These are phyloP conservation scores for Colletotrichum sp. DNA, from an alignment of 2,329 filamentous ascomycete species.

Conservation along the genomic window DNA sequence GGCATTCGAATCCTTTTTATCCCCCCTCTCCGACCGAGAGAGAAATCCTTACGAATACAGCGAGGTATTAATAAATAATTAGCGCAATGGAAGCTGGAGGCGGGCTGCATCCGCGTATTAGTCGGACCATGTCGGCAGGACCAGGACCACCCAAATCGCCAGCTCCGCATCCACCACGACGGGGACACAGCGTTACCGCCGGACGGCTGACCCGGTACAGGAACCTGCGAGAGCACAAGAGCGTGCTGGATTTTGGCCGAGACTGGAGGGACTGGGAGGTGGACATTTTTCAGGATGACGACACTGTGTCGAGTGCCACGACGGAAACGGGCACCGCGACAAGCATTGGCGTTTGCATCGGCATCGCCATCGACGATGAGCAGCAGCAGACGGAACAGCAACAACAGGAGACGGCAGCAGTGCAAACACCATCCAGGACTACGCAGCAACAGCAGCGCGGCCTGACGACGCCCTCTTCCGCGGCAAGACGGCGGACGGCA, in stretches of 20 bases:
- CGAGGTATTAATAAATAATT: neutral
- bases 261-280: conserved; percentile 20
- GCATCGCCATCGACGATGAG: conserved; percentile 15
- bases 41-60: neutral
- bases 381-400: neutral
- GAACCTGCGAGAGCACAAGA: conserved; percentile 15
- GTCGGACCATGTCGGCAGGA: conserved; percentile 17
- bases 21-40: neutral
- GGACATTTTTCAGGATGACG: conserved; percentile 17
- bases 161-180: conserved; percentile 15
- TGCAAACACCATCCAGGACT: neutral
- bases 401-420: neutral
- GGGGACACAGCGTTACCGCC: conserved; percentile 13
- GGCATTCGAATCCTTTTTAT: neutral
- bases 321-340: conserved; percentile 18
- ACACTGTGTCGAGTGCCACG: conserved; percentile 18
- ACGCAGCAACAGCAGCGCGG: neutral
- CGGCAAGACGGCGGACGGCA: conserved; percentile 5
- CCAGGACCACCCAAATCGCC: conserved; percentile 17
- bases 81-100: conserved; percentile 7
- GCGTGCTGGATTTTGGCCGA: conserved; percentile 16
- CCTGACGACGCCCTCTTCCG: neutral
- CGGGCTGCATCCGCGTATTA: neutral
- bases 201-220: conserved; percentile 9
- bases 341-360: conserved; percentile 14